phyloP scores from a whole-genome alignment of 495 filamentous ascomycete genomes.

The Bacidia gigantensis region DNA sequence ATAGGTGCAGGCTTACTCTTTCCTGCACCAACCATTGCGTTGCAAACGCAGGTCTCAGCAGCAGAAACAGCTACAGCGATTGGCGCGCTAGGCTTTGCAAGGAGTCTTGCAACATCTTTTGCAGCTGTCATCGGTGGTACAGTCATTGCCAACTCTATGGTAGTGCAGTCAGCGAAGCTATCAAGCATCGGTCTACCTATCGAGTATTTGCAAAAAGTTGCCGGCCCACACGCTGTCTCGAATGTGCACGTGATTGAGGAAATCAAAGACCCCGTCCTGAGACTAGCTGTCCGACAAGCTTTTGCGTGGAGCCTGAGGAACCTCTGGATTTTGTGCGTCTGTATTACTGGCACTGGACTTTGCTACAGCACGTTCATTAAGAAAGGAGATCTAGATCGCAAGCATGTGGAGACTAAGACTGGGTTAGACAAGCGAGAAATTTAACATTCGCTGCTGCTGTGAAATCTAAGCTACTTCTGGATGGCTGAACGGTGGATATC shows the following conservation, averaged over 20 bases:
- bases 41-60: slow-evolving; percentile 56
- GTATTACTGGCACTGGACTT: slow-evolving; percentile 34
- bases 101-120: slow-evolving; percentile 42
- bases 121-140: slow-evolving; percentile 46
- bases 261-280: slow-evolving; percentile 31
- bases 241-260: slow-evolving; percentile 34
- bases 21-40: slow-evolving; percentile 57
- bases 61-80: slow-evolving; percentile 67
- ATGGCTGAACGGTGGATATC: not conserved
- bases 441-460: not conserved
- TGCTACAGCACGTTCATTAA: slow-evolving; percentile 41
- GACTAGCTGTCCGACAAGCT: slow-evolving; percentile 35
- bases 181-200: slow-evolving; percentile 32
- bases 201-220: slow-evolving; percentile 26
- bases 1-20: slow-evolving; percentile 35
- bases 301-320: slow-evolving; percentile 48
- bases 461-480: not conserved
- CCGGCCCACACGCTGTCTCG: slow-evolving; percentile 36
- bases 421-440: slow-evolving; percentile 19
- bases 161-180: slow-evolving; percentile 24
- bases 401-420: slow-evolving; percentile 50
- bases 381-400: slow-evolving; percentile 35
- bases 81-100: slow-evolving; percentile 58
- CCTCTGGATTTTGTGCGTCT: slow-evolving; percentile 49
- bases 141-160: slow-evolving; percentile 58